Percentiles rank a stretch among this genome's conserved stretches.
phyloP scores from a whole-genome alignment of 1,139 yeast genomes.

The Magnusiomyces fungicola region DNA sequence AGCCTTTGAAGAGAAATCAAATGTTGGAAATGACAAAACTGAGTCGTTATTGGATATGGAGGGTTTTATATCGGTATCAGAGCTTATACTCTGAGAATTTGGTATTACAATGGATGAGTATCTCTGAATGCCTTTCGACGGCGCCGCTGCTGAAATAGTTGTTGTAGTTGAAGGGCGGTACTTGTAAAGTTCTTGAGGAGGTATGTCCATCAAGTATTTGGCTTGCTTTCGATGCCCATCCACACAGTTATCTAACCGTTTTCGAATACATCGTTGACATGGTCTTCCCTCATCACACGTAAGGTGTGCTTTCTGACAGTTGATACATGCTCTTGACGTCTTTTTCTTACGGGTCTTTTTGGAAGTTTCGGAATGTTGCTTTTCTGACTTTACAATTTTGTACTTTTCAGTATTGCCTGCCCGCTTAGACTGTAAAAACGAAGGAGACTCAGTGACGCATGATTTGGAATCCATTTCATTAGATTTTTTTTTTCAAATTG shows the following conservation, averaged over 20 bases:
- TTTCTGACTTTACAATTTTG: too few species aligned
- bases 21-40: neutral
- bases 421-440: too few species aligned
- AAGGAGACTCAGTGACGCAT: too few species aligned
- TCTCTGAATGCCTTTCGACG: neutral
- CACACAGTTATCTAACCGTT: slow-evolving; percentile 62
- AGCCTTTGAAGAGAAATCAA: slow-evolving; percentile 15
- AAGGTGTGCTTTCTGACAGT: slow-evolving; percentile 84
- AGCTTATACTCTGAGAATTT: neutral
- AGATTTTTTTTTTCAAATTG: too few species aligned
- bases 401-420: too few species aligned
- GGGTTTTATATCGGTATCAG: neutral
- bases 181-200: neutral
- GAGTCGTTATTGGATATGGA: neutral
- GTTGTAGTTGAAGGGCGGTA: neutral
- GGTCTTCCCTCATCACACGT: slow-evolving; percentile 81
- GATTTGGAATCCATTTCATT: too few species aligned
- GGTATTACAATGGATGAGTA: neutral
- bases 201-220: slow-evolving; percentile 48
- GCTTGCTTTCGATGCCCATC: slow-evolving; percentile 85
- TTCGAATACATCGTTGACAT: slow-evolving; percentile 63
- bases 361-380: neutral
- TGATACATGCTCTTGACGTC: slow-evolving; percentile 81
- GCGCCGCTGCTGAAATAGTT: neutral
- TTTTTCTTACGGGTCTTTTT: slow-evolving; percentile 34